Evolutionary conservation across 2,329 filamentous ascomycete species (phyloP).

Genomic region (Lecanoromycetidae sp.): DNA sequence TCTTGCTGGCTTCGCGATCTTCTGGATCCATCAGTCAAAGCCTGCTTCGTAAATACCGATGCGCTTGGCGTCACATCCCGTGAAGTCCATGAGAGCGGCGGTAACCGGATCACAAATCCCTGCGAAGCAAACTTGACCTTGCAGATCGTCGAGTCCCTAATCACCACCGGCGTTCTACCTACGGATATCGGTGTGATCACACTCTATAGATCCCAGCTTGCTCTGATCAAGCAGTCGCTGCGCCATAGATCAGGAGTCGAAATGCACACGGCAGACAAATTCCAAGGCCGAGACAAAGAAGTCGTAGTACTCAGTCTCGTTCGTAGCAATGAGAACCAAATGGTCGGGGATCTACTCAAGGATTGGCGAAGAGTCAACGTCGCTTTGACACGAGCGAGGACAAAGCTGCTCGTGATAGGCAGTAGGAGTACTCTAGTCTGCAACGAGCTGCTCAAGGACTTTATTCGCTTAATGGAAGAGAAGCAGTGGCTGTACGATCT

Average conservation of each 20-base stretch:
- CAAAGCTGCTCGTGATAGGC: constrained; percentile 80
- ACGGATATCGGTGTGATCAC: constrained; percentile 87
- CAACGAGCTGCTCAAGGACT: constrained; percentile 63
- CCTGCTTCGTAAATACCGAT: constrained; percentile 86
- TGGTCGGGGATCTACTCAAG: constrained; percentile 79
- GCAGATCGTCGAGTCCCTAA: constrained; percentile 68
- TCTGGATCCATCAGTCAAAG: constrained; percentile 57
- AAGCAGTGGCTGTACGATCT: constrained; percentile 72
- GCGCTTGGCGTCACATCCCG: constrained; percentile 49
- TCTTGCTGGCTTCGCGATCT: constrained; percentile 68
- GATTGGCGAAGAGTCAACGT: constrained; percentile 95
- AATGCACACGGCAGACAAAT: constrained; percentile 94
- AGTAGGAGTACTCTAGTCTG: constrained; percentile 62
- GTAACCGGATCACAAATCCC: constrained; percentile 77
- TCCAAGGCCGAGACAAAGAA: constrained; percentile 93
- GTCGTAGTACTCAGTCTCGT: constrained; percentile 80
- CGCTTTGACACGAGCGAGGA: constrained; percentile 83
- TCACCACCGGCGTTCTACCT: constrained; percentile 62
- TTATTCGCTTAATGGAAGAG: constrained; percentile 65
- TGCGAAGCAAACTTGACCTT: constrained; percentile 66
- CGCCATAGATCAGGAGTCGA: constrained; percentile 49
- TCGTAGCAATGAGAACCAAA: constrained; percentile 66
- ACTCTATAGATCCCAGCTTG: constrained; percentile 86
- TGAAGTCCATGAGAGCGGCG: constrained; percentile 54
- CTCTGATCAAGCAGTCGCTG: constrained; percentile 58